Evolutionary conservation across 1,139 yeast genomes (phyloP).

Genomic region (Scheffersomyces segobiensis): DNA sequence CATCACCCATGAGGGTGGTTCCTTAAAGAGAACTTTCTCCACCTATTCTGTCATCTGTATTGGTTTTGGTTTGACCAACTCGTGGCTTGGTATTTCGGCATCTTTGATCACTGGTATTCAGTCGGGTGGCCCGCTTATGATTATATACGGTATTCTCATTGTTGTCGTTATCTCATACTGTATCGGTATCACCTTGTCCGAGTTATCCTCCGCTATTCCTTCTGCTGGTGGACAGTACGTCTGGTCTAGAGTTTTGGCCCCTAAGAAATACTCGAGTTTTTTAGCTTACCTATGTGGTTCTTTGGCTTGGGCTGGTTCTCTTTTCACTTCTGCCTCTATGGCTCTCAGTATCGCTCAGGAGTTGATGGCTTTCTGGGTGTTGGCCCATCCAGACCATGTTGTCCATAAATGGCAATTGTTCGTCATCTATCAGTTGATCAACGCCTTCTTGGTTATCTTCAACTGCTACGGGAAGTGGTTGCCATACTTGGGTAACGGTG

Average conservation of each 20-base stretch:
- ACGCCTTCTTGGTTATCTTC: constrained; percentile 46
- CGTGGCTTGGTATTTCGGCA: constrained; percentile 71
- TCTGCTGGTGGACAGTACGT: constrained; percentile 69
- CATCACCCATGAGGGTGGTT: constrained; percentile 18
- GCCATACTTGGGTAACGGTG: constrained; percentile 51
- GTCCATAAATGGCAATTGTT: constrained; percentile 60
- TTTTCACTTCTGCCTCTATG: constrained; percentile 61
- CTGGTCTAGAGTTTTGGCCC: constrained; percentile 61
- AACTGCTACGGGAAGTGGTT: constrained; percentile 60
- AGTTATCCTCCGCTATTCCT: constrained; percentile 57
- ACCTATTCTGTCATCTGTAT: constrained; percentile 58
- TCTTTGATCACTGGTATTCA: constrained; percentile 62
- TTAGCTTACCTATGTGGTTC: constrained; percentile 60
- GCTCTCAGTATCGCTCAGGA: constrained; percentile 54
- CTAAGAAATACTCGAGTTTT: constrained; percentile 48
- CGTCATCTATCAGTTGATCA: constrained; percentile 47
- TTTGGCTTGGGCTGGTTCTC: constrained; percentile 60
- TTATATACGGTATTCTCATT: constrained; percentile 67
- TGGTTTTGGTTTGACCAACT: constrained; percentile 69
- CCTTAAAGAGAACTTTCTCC: constrained; percentile 38
- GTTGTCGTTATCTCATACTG: constrained; percentile 54
- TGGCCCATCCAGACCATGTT: constrained; percentile 42
- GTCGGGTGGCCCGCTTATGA: constrained; percentile 69
- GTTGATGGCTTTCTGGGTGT: constrained; percentile 56
- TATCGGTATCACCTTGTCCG: constrained; percentile 55